These are phyloP conservation scores for Wickerhamomyces ciferrii DNA, from an alignment of 805 yeast species.

Conservation along the genomic window DNA sequence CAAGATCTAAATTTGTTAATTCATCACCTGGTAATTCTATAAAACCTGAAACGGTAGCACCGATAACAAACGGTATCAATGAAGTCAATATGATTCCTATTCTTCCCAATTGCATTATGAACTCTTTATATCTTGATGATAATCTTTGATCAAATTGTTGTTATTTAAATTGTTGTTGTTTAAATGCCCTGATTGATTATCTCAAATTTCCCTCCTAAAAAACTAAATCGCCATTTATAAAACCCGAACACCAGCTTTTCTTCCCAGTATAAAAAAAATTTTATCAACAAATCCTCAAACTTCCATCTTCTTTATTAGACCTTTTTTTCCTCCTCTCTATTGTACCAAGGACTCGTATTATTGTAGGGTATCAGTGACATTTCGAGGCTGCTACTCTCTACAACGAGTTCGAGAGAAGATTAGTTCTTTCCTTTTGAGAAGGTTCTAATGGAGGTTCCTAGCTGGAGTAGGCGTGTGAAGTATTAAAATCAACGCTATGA, in stretches of 20 bases:
- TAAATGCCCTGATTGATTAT: background rate
- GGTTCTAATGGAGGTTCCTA: conserved; percentile 17
- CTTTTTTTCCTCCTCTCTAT: conserved; percentile 10
- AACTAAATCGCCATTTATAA: background rate
- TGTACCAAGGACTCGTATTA: conserved; percentile 22
- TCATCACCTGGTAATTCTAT: conserved; percentile 6
- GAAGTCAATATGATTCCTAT: background rate
- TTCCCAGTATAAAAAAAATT: background rate
- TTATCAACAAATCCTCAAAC: background rate
- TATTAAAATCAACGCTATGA: conserved; percentile 8
- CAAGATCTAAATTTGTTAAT: conserved; percentile 9
- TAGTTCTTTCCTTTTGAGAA: background rate
- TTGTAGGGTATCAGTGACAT: conserved; percentile 23
- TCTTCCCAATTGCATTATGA: background rate
- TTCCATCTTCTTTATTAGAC: background rate
- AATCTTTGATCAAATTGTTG: no score
- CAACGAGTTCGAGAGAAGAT: conserved; percentile 22
- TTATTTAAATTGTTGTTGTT: background rate
- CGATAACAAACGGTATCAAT: background rate
- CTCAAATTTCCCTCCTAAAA: background rate
- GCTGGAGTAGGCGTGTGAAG: conserved; percentile 27
- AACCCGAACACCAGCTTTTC: background rate
- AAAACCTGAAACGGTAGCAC: conserved; percentile 12
- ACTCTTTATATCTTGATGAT: background rate
- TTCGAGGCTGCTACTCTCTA: conserved; percentile 22